phyloP scores from a whole-genome alignment of 805 yeast species.

The Candida suzukii region DNA sequence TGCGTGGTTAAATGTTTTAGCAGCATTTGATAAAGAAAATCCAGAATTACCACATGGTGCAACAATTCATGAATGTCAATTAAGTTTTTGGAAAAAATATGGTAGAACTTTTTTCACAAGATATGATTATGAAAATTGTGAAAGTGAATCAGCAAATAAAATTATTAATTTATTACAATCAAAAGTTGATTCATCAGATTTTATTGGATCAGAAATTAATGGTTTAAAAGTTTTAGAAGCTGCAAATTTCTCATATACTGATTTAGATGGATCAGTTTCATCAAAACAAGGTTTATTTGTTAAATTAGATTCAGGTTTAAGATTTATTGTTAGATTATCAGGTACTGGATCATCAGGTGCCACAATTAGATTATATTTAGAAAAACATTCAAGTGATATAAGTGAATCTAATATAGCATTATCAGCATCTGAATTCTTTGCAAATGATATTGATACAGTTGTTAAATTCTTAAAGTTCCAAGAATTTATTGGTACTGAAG shows the following conservation, averaged over 20 bases:
- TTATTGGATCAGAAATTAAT: slow-evolving; percentile 47
- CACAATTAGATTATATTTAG: slow-evolving; percentile 87
- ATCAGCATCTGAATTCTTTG: slow-evolving; percentile 63
- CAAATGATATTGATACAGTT: slow-evolving; percentile 53
- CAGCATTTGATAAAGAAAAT: slow-evolving; percentile 59
- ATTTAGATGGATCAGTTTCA: slow-evolving; percentile 88
- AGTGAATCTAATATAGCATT: slow-evolving; percentile 33
- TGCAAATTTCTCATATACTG: slow-evolving; percentile 88
- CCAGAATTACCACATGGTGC: slow-evolving; percentile 40
- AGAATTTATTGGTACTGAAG: slow-evolving; percentile 68
- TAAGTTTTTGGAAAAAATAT: slow-evolving; percentile 81
- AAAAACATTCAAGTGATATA: slow-evolving; percentile 64
- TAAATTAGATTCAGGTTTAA: slow-evolving; percentile 71
- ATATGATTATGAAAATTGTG: slow-evolving; percentile 85
- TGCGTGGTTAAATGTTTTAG: slow-evolving; percentile 95
- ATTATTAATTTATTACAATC: slow-evolving; percentile 49
- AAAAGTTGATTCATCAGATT: slow-evolving; percentile 25
- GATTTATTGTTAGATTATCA: slow-evolving; percentile 84
- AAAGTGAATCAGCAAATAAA: slow-evolving; percentile 64
- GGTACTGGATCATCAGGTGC: slow-evolving; percentile 99
- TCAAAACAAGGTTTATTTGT: slow-evolving; percentile 82
- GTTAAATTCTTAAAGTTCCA: slow-evolving; percentile 64
- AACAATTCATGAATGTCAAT: slow-evolving; percentile 74
- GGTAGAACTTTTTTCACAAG: slow-evolving; percentile 98
- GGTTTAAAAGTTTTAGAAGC: slow-evolving; percentile 60